phyloP scores from a whole-genome alignment of 306 rosid genomes.

The Malus sylvestris region DNA sequence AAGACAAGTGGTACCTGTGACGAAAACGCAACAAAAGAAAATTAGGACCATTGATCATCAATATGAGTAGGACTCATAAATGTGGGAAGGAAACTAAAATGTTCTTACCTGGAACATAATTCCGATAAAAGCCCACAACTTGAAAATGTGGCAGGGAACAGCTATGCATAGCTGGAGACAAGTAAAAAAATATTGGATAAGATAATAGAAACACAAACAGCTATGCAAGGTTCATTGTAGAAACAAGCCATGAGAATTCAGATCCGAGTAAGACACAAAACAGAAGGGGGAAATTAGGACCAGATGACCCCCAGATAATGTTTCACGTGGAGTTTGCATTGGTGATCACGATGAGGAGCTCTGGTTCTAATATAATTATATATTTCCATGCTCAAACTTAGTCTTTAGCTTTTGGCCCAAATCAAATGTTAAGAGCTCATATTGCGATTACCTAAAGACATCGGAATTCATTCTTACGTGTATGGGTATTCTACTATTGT shows the following conservation, averaged over 20 bases:
- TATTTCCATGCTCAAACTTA: background rate
- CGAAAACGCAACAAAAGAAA: conserved; percentile 1
- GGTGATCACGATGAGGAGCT: background rate
- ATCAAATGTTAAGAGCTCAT: background rate
- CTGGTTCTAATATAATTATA: background rate
- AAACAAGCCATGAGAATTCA: background rate
- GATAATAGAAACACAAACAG: background rate
- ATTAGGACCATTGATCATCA: background rate
- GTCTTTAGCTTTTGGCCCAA: background rate
- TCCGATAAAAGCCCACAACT: conserved; percentile 86
- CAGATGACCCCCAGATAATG: background rate
- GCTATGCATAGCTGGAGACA: conserved; percentile 83
- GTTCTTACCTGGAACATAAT: conserved; percentile 78
- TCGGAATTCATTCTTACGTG: background rate
- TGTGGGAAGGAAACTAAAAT: background rate
- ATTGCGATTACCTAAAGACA: background rate
- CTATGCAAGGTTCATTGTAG: background rate
- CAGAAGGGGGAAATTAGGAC: background rate
- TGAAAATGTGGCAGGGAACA: conserved; percentile 94
- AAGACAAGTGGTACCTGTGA: conserved; percentile 72
- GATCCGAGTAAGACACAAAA: background rate
- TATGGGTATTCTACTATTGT: background rate
- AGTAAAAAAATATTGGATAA: conserved; percentile 13
- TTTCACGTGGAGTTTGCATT: background rate
- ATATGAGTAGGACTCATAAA: background rate